Evolutionary conservation across 2,329 filamentous ascomycete genomes (phyloP), one percentile per base, ranked within the genome.

Genomic region (Trichoderma hamatum): DNA sequence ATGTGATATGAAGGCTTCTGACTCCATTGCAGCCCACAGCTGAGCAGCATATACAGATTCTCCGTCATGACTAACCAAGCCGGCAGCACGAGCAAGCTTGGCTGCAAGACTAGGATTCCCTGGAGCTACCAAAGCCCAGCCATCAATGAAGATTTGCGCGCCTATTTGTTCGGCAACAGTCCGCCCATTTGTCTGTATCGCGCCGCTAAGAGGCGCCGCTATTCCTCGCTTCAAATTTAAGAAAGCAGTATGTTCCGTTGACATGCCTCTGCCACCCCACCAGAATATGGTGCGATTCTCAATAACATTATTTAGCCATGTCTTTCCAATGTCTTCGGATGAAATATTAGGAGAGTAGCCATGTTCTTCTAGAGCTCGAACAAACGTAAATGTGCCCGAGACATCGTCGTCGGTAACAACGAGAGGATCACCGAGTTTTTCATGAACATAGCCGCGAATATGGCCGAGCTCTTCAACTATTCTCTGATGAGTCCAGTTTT

Each of bases 21-120:
- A 76, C 67, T 81, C 79, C 78, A 80, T 80, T 9, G 77, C 79
- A 3, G 79, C 79, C 79, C 79, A 81, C 6, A 81, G 69, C 71
- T 73, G 73, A 1, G 80, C 80, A 1, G 80, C 80, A 62, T 78
- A 69, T 0, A 82, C 78, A 0, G 79, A 72, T 28, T 78, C 78
- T 10, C 80, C 79, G 68, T 81, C 80, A 61, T 82, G 80, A 68
- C 78, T 80, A 1, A 82, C 80, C 1, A 69, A 69, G 1, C 71
- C 80, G 1, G 80, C 80, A 3, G 73, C 73, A 14, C 73, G 69
- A 0, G 80, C 79, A 10, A 82, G 70, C 19, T 69, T 70, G 2
- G 77, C 75, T 0, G 80, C 80, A 9, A 78, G 61, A 0, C 39
- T 65, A 6, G 79, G 78, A 24, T 77, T 71, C 0, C 77, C 77